Percentiles rank a stretch among this genome's conserved stretches.
Conservation (phyloP, 2,329 filamentous ascomycete genomes). For the Trichoderma oligosporum region DNA sequence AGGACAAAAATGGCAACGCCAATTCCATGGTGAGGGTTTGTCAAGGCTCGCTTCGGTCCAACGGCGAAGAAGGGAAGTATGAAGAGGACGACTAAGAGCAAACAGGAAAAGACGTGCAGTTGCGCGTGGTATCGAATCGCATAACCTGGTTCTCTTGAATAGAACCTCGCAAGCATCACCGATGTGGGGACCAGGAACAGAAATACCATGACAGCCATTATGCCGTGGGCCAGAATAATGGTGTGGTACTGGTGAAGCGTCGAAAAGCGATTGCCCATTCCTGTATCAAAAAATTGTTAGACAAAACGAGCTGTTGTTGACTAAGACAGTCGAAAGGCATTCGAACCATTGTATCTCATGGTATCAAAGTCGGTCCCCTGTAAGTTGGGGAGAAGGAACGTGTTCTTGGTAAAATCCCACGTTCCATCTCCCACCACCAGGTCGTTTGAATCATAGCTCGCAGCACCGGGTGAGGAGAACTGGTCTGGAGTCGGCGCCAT, state of each 20-base stretch:
- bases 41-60: slow-evolving; percentile 64
- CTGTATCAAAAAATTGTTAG: slow-evolving; percentile 39
- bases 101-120: slow-evolving; percentile 64
- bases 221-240: slow-evolving; percentile 66
- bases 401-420: slow-evolving; percentile 74
- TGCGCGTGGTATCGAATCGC: slow-evolving; percentile 70
- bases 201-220: slow-evolving; percentile 70
- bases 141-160: slow-evolving; percentile 56
- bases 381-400: slow-evolving; percentile 74
- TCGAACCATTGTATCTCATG: slow-evolving; percentile 75
- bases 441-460: slow-evolving; percentile 69
- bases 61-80: slow-evolving; percentile 76
- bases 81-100: slow-evolving; percentile 67
- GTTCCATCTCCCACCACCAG: slow-evolving; percentile 77
- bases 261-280: slow-evolving; percentile 78
- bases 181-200: slow-evolving; percentile 68
- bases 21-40: slow-evolving; percentile 83
- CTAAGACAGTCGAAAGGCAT: neutral
- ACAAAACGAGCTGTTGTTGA: neutral
- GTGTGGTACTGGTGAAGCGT: slow-evolving; percentile 65
- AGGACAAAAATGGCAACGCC: slow-evolving; percentile 74
- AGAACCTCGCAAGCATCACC: slow-evolving; percentile 72
- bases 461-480: slow-evolving; percentile 67
- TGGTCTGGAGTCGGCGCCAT: slow-evolving; percentile 59
- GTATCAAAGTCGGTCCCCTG: slow-evolving; percentile 74